Evolutionary conservation across 768 basidiomycete species (phyloP), one percentile per base, ranked within the genome.

Genomic region (Podaxis sp.): DNA sequence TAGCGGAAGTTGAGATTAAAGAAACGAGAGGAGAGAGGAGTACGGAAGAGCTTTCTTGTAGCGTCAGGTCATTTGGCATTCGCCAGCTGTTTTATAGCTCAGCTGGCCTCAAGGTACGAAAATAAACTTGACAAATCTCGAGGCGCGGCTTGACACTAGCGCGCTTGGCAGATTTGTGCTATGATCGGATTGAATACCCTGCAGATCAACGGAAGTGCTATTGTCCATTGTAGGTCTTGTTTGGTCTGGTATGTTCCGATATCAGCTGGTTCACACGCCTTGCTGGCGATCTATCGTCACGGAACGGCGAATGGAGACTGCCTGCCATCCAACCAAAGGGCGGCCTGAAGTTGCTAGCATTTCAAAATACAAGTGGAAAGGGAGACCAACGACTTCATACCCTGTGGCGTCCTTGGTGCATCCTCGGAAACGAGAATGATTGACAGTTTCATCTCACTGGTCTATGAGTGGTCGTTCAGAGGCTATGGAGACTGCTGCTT

Each of bases 111-210:
- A 60, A 60, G 58, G 58, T 51, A 60, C 50, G 58, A 60, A 60
- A 51, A 60, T 60, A 60, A 37, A 60, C 46, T 40, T 55, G 60
- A 48, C 53, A 62, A 62, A 62, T 62, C 60, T 55, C 41, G 60
- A 55, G 52, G 17, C 20, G 22, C 38, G 52, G 41, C 40, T 48
- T 55, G 53, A 54, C 30, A n/a, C 53, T 62, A 38, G 40, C 30
- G 30, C 28, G 26, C 60, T 37, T 54, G 44, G 44, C 60, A 62
- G 60, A 62, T 62, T 51, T 54, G 15, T 33, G 37, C 37, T 17
- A 33, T n/a, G 60, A 62, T 55, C 11, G 5, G 54, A 53, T 22
- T 53, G 20, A 62, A 56, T 55, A 28, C 17, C 22, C n/a, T 41
- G 26, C 40, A 46, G 41, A 55, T 54, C 60, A 48, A 53, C 41